Percentiles rank a stretch among this genome's conserved stretches.
Evolutionary conservation across 371 early-diverging fungal species (phyloP).

Genomic region (Mucor irregularis): DNA sequence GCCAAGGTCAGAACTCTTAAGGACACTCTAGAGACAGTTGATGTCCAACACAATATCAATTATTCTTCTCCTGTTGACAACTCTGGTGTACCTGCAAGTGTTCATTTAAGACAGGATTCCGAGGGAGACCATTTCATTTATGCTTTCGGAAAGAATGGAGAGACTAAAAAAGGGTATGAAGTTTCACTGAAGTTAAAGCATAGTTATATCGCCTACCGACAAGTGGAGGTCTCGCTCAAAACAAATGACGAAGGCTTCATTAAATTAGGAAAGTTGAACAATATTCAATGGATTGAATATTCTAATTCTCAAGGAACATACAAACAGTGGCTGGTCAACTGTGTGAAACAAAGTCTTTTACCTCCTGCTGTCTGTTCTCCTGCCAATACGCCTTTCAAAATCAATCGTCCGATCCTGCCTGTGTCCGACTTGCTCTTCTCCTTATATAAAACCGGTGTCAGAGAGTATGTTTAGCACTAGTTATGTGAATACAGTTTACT

Average conservation of each 20-base stretch:
- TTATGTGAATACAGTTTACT: not conserved
- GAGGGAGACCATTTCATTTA: constrained; percentile 35
- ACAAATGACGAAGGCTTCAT: constrained; percentile 48
- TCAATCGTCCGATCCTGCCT: constrained; percentile 18
- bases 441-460: constrained; percentile 10
- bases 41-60: not conserved
- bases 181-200: constrained; percentile 38
- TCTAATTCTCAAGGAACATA: not conserved
- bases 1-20: constrained; percentile 35
- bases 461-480: constrained; percentile 17
- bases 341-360: not conserved
- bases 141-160: constrained; percentile 59
- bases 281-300: constrained; percentile 17
- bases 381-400: constrained; percentile 27
- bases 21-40: not conserved
- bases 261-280: constrained; percentile 36
- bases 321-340: constrained; percentile 15
- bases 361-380: constrained; percentile 27
- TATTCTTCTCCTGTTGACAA: not conserved
- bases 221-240: constrained; percentile 24
- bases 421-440: constrained; percentile 16
- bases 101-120: not conserved
- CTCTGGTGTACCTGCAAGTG: not conserved
- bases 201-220: not conserved
- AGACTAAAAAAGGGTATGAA: constrained; percentile 32